Evolutionary conservation across 306 rosid species (phyloP).

Genomic region (Arachis hypogaea): DNA sequence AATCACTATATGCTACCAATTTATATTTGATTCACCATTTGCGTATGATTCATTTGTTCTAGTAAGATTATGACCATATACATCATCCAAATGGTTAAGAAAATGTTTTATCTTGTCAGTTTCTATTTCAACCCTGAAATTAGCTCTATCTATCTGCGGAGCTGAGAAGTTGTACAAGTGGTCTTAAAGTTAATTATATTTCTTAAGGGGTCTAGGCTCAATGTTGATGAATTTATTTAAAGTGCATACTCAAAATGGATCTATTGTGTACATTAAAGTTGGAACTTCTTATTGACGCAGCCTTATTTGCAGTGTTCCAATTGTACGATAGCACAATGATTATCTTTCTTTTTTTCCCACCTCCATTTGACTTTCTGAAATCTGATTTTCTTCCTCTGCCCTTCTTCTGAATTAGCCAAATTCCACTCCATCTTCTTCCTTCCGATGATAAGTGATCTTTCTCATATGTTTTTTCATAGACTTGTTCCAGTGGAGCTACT

Average conservation of each 20-base stretch:
- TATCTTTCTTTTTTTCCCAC: background rate
- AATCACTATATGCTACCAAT: background rate
- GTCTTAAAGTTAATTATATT: background rate
- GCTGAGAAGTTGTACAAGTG: slow-evolving; percentile 13
- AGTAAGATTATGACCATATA: background rate
- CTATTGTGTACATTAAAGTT: slow-evolving; percentile 11
- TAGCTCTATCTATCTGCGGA: background rate
- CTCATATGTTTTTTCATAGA: background rate
- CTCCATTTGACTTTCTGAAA: background rate
- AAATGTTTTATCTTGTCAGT: background rate
- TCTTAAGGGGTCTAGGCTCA: slow-evolving; percentile 6
- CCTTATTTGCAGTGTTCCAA: background rate
- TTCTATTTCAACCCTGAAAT: slow-evolving; percentile 3
- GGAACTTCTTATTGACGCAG: background rate
- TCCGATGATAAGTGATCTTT: background rate
- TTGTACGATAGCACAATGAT: background rate
- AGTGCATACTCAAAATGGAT: background rate
- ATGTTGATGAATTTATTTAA: slow-evolving; percentile 4
- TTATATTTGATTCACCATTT: background rate
- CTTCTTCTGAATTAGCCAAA: background rate
- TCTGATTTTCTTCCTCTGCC: background rate
- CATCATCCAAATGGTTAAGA: background rate
- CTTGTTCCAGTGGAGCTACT: background rate
- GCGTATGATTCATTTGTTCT: background rate
- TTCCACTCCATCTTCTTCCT: background rate